Base-by-base conservation (phyloP, 192 early-diverging fungal genomes). In the Rhizophagus sp. region DNA sequence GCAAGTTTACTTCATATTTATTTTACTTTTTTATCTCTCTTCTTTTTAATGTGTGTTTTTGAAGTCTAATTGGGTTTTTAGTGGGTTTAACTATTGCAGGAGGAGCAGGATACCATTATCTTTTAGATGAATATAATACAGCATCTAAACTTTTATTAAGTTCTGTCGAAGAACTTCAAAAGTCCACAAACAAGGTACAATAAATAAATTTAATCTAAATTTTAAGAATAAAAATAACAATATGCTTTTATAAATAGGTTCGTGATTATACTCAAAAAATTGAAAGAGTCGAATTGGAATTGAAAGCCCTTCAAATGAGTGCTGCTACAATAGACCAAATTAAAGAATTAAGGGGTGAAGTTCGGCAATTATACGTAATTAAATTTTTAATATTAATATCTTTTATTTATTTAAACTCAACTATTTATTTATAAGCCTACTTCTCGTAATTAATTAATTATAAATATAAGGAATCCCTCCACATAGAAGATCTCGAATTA, bases 51-150 rank as follows among this genome's bases (percentile, higher is more conserved):
- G 22, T 39, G 80, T 39, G 80, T 49, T 71, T 65, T 27, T 68
- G 19, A 87, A 91, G 90, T n/a, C 83, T 93, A 61, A 87, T 95
- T 81, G 94, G 94, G 41, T 95, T 96, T 78, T 83, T 95, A 52
- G 79, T 94, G 5, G 95, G 95, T 30, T 89, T 91, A n/a, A 90
- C 93, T 36, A 81, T 87, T 57, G 89, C 94, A 41, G 92, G 93
- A 15, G 88, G 91, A 24, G 85, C 88, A 34, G 94, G 94, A 36
- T 97, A 96, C 83, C 91, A 93, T 68, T 94, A 94, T 80, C 88
- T 97, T 67, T 87, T 97, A 62, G 94, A 95, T 72, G 94, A 97
- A 82, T 96, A 97, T 83, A 90, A 94, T 66, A 85, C 86, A 61
- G 90, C 94, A 2, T 94, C 95, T 24, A 84, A 83, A 44, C 75